Evolutionary conservation across 768 basidiomycete species (phyloP).

Genomic region (Fibroporia radiculosa): DNA sequence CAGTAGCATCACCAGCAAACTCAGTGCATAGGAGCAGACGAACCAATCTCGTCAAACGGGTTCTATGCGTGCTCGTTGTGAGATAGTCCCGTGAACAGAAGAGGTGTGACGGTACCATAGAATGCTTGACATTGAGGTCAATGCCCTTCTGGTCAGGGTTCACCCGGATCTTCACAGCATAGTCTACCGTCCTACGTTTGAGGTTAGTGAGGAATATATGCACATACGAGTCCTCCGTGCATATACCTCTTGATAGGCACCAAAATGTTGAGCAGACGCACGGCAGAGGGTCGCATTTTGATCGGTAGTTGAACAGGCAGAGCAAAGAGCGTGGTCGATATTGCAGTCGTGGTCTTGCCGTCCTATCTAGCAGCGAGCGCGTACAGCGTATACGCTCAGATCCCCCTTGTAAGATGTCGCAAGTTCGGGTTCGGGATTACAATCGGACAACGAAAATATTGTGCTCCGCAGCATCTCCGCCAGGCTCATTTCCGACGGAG

Average conservation of each 20-base stretch:
- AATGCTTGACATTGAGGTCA: conserved; percentile 97
- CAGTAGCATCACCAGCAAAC: background rate
- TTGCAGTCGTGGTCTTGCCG: too few species aligned
- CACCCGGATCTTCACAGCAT: conserved; percentile 97
- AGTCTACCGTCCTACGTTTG: conserved; percentile 75
- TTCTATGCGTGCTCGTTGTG: conserved; percentile 46
- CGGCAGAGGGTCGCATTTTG: conserved; percentile 69
- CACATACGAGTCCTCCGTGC: background rate
- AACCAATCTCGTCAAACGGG: conserved; percentile 98
- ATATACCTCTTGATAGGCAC: conserved; percentile 87
- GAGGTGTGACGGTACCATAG: conserved; percentile 57
- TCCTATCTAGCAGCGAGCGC: too few species aligned
- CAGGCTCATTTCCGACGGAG: background rate
- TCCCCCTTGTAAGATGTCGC: background rate
- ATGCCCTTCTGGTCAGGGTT: conserved; percentile 93
- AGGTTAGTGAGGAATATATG: background rate
- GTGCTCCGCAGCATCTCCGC: background rate
- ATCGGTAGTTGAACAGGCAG: too few species aligned
- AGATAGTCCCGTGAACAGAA: background rate
- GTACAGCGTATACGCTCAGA: background rate
- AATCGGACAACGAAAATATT: background rate
- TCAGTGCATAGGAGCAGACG: conserved; percentile 12
- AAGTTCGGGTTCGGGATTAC: background rate
- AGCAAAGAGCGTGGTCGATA: too few species aligned
- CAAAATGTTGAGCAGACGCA: conserved; percentile 76